A percentile compares a stretch with the other conserved stretches of the same genome.
phyloP scores from a whole-genome alignment of 805 yeast genomes.

The Starmera dryadoides region DNA sequence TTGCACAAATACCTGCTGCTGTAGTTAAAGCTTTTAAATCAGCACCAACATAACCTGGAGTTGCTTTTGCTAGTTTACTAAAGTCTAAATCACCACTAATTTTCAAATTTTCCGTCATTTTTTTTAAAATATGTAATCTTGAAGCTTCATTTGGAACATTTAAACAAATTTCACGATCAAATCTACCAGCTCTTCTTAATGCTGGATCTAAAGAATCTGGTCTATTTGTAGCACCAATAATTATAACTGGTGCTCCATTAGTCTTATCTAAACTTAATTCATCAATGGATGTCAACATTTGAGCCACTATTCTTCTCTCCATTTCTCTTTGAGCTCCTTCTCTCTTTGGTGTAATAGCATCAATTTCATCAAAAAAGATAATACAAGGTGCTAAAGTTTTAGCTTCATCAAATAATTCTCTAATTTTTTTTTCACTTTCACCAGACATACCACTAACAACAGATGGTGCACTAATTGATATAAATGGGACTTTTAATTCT shows the following conservation, averaged over 20 bases:
- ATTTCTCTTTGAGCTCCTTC: constrained; percentile 98
- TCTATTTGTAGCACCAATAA: constrained; percentile 93
- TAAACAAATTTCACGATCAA: constrained; percentile 89
- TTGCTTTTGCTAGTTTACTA: constrained; percentile 70
- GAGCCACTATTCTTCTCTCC: constrained; percentile 97
- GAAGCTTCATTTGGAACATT: constrained; percentile 91
- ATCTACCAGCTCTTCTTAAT: constrained; percentile 91
- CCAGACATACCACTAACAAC: constrained; percentile 99
- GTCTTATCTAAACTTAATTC: constrained; percentile 84
- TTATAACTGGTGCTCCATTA: constrained; percentile 85
- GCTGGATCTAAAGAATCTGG: constrained; percentile 96
- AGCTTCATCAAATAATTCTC: constrained; percentile 94
- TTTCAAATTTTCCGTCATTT: constrained; percentile 64
- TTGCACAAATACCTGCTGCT: constrained; percentile 93
- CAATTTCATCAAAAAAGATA: constrained; percentile 92
- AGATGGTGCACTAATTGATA: constrained; percentile 88
- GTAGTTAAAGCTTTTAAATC: constrained; percentile 90
- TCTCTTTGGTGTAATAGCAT: constrained; percentile 96
- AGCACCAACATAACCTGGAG: constrained; percentile 98
- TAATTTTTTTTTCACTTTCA: constrained; percentile 87
- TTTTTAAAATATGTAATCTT: constrained; percentile 63
- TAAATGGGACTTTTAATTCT: constrained; percentile 87
- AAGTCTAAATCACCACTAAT: constrained; percentile 68
- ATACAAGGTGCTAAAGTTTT: constrained; percentile 84
- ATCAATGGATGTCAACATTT: constrained; percentile 89